Percentiles rank a stretch among this genome's conserved stretches.
Evolutionary conservation across 306 rosid genomes (phyloP).

Genomic region (Clitoria ternatea): DNA sequence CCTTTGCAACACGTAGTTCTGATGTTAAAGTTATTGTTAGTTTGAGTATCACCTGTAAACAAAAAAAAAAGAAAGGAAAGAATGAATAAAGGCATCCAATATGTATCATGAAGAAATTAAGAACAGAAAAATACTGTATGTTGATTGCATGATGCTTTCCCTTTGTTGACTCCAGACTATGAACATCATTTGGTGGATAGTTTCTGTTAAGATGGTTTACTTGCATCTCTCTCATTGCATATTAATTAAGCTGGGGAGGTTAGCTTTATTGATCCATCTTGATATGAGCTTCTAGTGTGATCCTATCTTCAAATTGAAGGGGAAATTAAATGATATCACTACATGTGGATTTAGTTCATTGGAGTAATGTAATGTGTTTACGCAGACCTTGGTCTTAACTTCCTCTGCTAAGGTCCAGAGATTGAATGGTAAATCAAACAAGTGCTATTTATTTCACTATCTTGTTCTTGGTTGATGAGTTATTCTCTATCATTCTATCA

Average conservation of each 20-base stretch:
- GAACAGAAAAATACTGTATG: background rate
- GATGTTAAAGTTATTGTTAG: slow-evolving; percentile 21
- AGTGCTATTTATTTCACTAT: background rate
- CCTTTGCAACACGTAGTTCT: background rate
- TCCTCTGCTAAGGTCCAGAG: background rate
- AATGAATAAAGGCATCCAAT: background rate
- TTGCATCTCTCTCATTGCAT: background rate
- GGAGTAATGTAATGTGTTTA: background rate
- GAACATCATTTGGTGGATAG: background rate
- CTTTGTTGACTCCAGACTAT: background rate
- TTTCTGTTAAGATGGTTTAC: background rate
- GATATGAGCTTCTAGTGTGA: background rate
- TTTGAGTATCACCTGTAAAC: background rate
- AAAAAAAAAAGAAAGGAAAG: background rate
- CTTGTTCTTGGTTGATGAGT: background rate
- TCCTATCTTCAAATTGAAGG: slow-evolving; percentile 2
- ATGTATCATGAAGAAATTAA: slow-evolving; percentile 2
- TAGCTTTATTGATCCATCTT: background rate
- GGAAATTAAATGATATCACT: background rate
- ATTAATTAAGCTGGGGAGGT: background rate
- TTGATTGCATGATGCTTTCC: background rate
- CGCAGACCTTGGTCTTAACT: slow-evolving; percentile 1
- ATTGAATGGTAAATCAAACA: background rate
- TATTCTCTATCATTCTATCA: background rate
- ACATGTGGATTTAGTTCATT: background rate